Evolutionary conservation across 2,329 filamentous ascomycete species (phyloP), one percentile per base, ranked within the genome.

Genomic region (Pyrenophora tritici-repentis): DNA sequence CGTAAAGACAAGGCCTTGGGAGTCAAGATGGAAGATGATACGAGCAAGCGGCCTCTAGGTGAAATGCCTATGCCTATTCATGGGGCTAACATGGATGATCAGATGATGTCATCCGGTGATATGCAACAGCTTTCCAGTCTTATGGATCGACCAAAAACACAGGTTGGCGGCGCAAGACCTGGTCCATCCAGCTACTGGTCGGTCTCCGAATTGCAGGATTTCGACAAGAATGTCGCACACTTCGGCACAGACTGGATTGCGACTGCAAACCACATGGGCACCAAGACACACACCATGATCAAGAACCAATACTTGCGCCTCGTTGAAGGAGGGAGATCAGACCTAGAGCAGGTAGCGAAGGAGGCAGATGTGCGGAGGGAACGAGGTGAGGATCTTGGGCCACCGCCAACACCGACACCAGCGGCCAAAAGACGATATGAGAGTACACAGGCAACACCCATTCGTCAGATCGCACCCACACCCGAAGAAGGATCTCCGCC

Each of bases 131-230:
- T 63, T n/a, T 34, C 50, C 31, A 59, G 47, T 12, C 56, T 76
- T 33, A 68, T 71, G 32, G 73, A 72, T 35, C 68, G 72, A 45
- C 70, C 68, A 31, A 72, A 64, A 41, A 40, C 57, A 36, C 63
- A 67, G 40, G 53, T 67, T 7, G 61, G 56, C 12, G 61, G 56
- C 13, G 74, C 75, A 31, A 82, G 85, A 59, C 78, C 79, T 17
- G 85, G 86, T 58, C 84, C 87, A 12, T 91, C 88, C 1, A 93
- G 89, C 72, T 94, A 94, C 71, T 94, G 90, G 90, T 93, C 89
- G 64, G 89, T 93, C 17, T 88, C 87, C 1, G 90, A 94, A 74
- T 82, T 87, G 47, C 87, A 82, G 39, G 89, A 92, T 65, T 94
- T 94, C 72, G 86, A 87, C 31, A 82, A 81, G 48, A 80, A 91